Conservation (phyloP, 2,329 filamentous ascomycete genomes). For the Talaromyces sp. region DNA sequence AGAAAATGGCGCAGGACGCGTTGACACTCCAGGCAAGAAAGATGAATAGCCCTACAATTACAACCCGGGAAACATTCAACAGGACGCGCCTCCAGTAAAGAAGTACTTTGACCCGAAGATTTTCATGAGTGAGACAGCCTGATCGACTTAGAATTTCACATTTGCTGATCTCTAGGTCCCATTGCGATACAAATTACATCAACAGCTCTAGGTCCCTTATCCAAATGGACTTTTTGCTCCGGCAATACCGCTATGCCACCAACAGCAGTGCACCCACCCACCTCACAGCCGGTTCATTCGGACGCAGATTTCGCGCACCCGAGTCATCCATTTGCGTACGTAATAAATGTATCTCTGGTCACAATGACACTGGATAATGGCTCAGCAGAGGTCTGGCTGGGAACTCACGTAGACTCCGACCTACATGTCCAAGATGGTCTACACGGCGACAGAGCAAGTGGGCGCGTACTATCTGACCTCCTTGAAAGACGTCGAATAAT, state of each 20-base stretch:
- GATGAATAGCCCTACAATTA: conserved; percentile 25
- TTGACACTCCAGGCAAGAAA: conserved; percentile 51
- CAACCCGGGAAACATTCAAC: conserved; percentile 50
- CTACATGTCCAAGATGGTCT: conserved; percentile 52
- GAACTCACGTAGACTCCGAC: conserved; percentile 56
- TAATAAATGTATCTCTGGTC: conserved; percentile 53
- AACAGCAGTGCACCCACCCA: conserved; percentile 31
- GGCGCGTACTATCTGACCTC: neutral
- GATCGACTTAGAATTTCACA: conserved; percentile 51
- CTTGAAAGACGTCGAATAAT: conserved; percentile 38
- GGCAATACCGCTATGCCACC: conserved; percentile 57
- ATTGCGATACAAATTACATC: conserved; percentile 33
- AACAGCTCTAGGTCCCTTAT: conserved; percentile 52
- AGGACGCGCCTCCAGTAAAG: conserved; percentile 52
- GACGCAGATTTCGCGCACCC: conserved; percentile 59
- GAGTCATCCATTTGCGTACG: conserved; percentile 52
- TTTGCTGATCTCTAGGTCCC: conserved; percentile 25
- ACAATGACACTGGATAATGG: conserved; percentile 51
- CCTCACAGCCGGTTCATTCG: conserved; percentile 53
- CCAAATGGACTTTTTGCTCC: conserved; percentile 57
- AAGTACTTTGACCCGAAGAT: conserved; percentile 31
- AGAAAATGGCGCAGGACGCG: conserved; percentile 59
- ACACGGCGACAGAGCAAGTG: conserved; percentile 49
- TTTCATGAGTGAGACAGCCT: conserved; percentile 41
- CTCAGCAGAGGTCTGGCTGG: conserved; percentile 57